Evolutionary conservation across 768 basidiomycete species (phyloP).

Genomic region (Tricholoma flavovirens): DNA sequence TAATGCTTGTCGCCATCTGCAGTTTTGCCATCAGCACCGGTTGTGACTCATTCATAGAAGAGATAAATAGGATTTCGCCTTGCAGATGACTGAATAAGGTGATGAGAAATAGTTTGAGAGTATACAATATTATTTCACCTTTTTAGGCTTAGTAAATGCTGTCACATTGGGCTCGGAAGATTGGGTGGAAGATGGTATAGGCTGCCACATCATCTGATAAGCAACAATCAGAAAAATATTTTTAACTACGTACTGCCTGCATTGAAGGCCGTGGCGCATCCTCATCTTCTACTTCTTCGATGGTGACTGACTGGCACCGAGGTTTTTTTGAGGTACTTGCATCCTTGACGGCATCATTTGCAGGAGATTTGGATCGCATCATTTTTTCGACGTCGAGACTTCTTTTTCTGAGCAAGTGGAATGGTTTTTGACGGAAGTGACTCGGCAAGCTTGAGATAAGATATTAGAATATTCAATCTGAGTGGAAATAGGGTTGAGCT

Average conservation of each 20-base stretch:
- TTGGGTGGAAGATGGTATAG: neutral
- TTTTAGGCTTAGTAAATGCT: neutral
- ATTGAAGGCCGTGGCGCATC: neutral
- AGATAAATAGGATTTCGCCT: neutral
- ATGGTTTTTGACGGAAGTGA: neutral
- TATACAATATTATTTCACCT: neutral
- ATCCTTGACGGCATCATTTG: neutral
- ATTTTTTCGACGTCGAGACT: neutral
- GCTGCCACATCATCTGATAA: neutral
- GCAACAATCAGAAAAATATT: neutral
- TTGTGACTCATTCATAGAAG: neutral
- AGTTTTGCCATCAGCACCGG: neutral
- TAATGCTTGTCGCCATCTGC: slow-evolving; percentile 17
- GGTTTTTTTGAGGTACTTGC: neutral
- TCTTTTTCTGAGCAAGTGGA: neutral
- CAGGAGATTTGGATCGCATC: neutral
- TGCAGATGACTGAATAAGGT: neutral
- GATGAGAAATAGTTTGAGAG: neutral
- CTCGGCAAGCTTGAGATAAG: neutral
- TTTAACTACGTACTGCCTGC: neutral
- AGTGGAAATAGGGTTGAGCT: neutral
- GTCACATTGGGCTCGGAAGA: neutral
- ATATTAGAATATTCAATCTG: neutral
- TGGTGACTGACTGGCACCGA: neutral
- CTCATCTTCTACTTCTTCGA: neutral